Base-by-base conservation (phyloP, 2,329 filamentous ascomycete genomes). In the Bipolaris gigantea region DNA sequence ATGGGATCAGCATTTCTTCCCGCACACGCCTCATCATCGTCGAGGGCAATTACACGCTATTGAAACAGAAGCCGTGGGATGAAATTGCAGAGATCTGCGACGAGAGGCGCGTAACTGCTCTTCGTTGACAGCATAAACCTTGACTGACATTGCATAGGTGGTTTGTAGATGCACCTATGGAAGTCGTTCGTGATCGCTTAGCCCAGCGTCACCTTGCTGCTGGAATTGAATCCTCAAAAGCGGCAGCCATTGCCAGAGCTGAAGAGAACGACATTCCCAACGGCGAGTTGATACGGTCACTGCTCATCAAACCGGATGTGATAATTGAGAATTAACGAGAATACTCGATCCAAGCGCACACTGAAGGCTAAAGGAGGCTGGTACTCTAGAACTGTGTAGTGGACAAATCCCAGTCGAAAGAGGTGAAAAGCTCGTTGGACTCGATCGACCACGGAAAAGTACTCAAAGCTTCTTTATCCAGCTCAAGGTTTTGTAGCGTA, bases 11-110 rank as follows among this genome's bases (percentile, higher is more conserved):
- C 2, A 55, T 69, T 32, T 65, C 66, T 39, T 63, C 64, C 30
- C 56, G 54, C 5, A 64, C 52, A 15, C 63, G 61, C 8, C 30
- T 69, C 7, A 47, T 67, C 13, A 64, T 69, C 8, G 36, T 67
- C 3, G 66, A 69, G 36, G 66, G 66, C 4, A 69, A 69, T 13
- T 69, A 69, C 40, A 66, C 63, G 3, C 59, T 69, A n/a, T 44
- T 67, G 21, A 56, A 60, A 15, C 56, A 64, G 27, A 51, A 49
- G 16, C 64, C 64, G 6, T 67, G 64, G 64, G 46, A 50, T 35
- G 30, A 59, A 6, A 60, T 67, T 45, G 48, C 60, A 11, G 39
- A 55, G 21, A 33, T 54, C 18, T 65, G 60, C 35, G 57, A 54
- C 13, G 60, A 65, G 42, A 65, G 50, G 64, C 65, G 33, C 5